A percentile compares a stretch with the other conserved stretches of the same genome.
phyloP scores from a whole-genome alignment of 2,329 filamentous ascomycete species.

The Dactylellina cionopaga region DNA sequence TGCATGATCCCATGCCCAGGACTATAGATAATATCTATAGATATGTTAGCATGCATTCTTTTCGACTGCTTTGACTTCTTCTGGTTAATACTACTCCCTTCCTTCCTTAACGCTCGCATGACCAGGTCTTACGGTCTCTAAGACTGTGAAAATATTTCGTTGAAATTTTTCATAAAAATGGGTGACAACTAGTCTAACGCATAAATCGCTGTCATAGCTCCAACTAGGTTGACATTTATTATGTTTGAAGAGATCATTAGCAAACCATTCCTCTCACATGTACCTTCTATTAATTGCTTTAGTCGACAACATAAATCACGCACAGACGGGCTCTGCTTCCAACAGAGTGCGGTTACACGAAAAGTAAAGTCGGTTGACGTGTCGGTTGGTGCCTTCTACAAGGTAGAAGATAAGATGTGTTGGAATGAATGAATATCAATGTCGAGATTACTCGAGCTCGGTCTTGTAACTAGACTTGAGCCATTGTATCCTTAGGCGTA shows the following conservation, averaged over 20 bases:
- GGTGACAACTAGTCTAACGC: too few species aligned
- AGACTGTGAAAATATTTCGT: too few species aligned
- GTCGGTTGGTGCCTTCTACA: not conserved
- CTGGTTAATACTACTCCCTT: slow-evolving; percentile 4
- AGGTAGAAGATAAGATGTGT: not conserved
- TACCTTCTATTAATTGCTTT: too few species aligned
- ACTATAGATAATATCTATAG: slow-evolving; percentile 8
- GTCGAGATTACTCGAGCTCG: too few species aligned
- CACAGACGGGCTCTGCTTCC: not conserved
- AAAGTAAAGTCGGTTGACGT: slow-evolving; percentile 15
- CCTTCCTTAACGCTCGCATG: slow-evolving; percentile 19
- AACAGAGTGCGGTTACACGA: slow-evolving; percentile 17
- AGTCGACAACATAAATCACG: slow-evolving; percentile 4
- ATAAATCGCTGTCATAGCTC: too few species aligned
- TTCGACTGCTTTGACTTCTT: not conserved
- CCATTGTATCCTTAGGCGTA: too few species aligned
- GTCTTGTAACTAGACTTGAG: too few species aligned
- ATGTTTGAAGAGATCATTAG: too few species aligned
- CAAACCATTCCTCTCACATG: too few species aligned
- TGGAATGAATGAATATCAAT: not conserved
- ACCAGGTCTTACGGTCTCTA: slow-evolving; percentile 26
- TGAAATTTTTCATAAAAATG: too few species aligned
- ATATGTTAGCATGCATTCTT: not conserved
- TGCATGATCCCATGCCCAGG: slow-evolving; percentile 9
- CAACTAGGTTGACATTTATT: too few species aligned